phyloP scores from a whole-genome alignment of 495 filamentous ascomycete genomes.

The Penicillium simplicissimum region DNA sequence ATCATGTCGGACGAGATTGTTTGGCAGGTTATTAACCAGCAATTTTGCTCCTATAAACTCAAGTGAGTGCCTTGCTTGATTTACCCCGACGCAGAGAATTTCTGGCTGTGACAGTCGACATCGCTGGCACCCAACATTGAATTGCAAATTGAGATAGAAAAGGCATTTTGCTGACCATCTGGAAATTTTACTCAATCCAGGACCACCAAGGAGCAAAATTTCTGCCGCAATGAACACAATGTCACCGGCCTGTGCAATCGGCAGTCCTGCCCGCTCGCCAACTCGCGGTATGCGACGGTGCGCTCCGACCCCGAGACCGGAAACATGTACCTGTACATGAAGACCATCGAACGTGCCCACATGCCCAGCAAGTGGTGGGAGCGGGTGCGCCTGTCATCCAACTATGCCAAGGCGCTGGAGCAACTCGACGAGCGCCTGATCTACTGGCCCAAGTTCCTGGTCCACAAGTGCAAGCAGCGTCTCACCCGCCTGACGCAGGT shows the following conservation, averaged over 20 bases:
- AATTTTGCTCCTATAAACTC: slow-evolving; percentile 95
- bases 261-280: slow-evolving; percentile 93
- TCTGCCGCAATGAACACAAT: slow-evolving; percentile 96
- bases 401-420: slow-evolving; percentile 84
- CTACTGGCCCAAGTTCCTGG: slow-evolving; percentile 94
- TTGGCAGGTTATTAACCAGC: slow-evolving; percentile 93
- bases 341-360: slow-evolving; percentile 89
- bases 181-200: slow-evolving; percentile 34
- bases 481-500: slow-evolving; percentile 94
- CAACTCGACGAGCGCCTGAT: slow-evolving; percentile 87
- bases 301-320: slow-evolving; percentile 79
- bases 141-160: slow-evolving; percentile 9
- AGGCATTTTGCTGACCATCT: background rate
- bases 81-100: slow-evolving; percentile 8
- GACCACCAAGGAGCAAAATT: slow-evolving; percentile 88
- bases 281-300: slow-evolving; percentile 92
- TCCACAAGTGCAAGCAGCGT: slow-evolving; percentile 98
- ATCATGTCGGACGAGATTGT: slow-evolving; percentile 87
- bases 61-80: slow-evolving; percentile 59
- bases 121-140: slow-evolving; percentile 1
- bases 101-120: background rate
- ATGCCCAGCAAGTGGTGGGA: slow-evolving; percentile 95
- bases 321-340: slow-evolving; percentile 94
- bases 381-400: slow-evolving; percentile 81
- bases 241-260: slow-evolving; percentile 94